phyloP scores from a whole-genome alignment of 2,329 filamentous ascomycete genomes.

The Aspergillus texensis region DNA sequence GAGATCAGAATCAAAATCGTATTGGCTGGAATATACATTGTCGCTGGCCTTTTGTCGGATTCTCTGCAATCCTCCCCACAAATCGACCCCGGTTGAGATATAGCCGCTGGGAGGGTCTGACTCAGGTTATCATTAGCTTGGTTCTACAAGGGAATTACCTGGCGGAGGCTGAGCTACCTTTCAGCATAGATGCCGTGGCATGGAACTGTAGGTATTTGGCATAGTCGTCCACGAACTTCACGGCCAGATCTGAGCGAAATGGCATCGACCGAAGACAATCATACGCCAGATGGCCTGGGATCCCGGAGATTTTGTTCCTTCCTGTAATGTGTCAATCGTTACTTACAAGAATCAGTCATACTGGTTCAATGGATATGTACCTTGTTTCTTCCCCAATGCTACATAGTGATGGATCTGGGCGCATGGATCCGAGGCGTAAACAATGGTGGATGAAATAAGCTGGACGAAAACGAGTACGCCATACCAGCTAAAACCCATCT shows the following conservation, averaged over 20 bases:
- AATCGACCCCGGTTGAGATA: conserved; percentile 52
- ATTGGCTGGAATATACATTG: conserved; percentile 55
- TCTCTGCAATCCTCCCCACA: conserved; percentile 49
- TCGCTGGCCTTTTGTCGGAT: conserved; percentile 49
- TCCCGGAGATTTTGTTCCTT: neutral
- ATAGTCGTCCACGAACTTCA: conserved; percentile 27
- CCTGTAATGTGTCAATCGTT: neutral
- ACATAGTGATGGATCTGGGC: neutral
- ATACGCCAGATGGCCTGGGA: conserved; percentile 18
- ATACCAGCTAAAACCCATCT: neutral
- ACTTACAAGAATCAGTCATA: neutral
- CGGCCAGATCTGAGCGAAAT: conserved; percentile 28
- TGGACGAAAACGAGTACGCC: no score
- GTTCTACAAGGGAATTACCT: neutral
- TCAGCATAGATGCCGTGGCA: conserved; percentile 52
- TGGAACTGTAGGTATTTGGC: conserved; percentile 52
- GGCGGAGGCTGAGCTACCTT: conserved; percentile 22
- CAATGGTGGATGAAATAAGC: neutral
- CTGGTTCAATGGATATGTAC: neutral
- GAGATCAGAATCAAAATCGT: conserved; percentile 59
- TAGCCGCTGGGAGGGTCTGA: conserved; percentile 56
- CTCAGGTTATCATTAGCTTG: neutral
- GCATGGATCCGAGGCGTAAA: neutral
- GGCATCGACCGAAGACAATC: conserved; percentile 34
- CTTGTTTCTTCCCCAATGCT: neutral